These are phyloP conservation scores for Phlegmacium glaucopus DNA, from an alignment of 768 basidiomycete genomes.

Conservation along the genomic window DNA sequence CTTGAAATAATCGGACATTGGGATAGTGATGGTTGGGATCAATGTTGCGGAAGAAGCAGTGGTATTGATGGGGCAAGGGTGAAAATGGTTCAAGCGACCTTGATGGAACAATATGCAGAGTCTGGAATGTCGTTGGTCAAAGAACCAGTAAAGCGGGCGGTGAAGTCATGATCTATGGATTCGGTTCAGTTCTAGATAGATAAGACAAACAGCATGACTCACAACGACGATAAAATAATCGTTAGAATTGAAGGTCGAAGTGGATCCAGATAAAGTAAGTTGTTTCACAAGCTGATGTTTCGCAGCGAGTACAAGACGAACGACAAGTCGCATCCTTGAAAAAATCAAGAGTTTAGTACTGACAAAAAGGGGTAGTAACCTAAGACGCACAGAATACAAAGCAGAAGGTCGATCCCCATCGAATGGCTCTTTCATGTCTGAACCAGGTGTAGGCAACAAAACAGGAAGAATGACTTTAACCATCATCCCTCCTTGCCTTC, in stretches of 20 bases:
- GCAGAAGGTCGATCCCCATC: conserved; percentile 22
- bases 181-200: conserved; percentile 1
- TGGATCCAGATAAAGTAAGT: conserved; percentile 37
- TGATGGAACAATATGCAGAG: conserved; percentile 47
- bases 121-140: conserved; percentile 50
- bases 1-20: not conserved
- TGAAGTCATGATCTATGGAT: conserved; percentile 49
- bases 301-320: conserved; percentile 30
- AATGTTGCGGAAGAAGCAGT: conserved; percentile 9
- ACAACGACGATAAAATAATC: conserved; percentile 55
- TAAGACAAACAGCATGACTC: conserved; percentile 22
- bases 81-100: conserved; percentile 42
- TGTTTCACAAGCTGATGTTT: conserved; percentile 48
- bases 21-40: not conserved
- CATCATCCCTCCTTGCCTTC: not conserved
- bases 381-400: conserved; percentile 35
- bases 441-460: conserved; percentile 32
- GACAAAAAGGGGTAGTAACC: conserved; percentile 25
- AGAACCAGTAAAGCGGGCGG: conserved; percentile 55
- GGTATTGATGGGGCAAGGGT: conserved; percentile 8
- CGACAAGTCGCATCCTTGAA: conserved; percentile 6
- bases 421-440: conserved; percentile 23
- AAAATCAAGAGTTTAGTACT: conserved; percentile 18
- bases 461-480: conserved; percentile 32
- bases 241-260: conserved; percentile 43